These are phyloP conservation scores for Fusarium sublunatum DNA, from an alignment of 2,329 filamentous ascomycete species.

Conservation along the genomic window DNA sequence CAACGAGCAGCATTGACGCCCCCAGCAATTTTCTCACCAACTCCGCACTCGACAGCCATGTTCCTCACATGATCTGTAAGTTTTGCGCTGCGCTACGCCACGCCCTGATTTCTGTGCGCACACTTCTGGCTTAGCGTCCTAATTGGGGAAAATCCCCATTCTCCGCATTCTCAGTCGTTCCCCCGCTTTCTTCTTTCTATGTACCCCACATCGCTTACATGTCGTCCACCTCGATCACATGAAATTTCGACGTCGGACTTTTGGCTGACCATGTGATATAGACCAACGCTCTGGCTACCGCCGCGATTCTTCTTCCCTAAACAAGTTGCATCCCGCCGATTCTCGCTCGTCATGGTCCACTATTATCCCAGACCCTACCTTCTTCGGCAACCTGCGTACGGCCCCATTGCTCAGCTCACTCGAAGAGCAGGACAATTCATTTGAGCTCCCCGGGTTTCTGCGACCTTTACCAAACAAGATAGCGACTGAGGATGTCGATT, in stretches of 20 bases:
- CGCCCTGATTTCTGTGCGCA: constrained; percentile 38
- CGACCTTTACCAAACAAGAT: constrained; percentile 82
- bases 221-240: constrained; percentile 37
- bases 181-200: constrained; percentile 33
- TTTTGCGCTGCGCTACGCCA: constrained; percentile 33
- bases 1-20: constrained; percentile 48
- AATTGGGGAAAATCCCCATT: constrained; percentile 44
- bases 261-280: constrained; percentile 52
- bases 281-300: constrained; percentile 55
- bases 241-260: constrained; percentile 29
- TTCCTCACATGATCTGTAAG: constrained; percentile 63
- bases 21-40: constrained; percentile 43
- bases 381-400: constrained; percentile 55
- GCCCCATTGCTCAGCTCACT: constrained; percentile 60
- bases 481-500: constrained; percentile 82
- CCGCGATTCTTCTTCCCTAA: constrained; percentile 48
- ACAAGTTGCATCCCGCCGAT: constrained; percentile 46
- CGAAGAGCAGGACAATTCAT: constrained; percentile 57
- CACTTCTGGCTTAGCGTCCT: constrained; percentile 2
- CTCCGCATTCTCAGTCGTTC: constrained; percentile 46
- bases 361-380: constrained; percentile 49
- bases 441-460: constrained; percentile 75
- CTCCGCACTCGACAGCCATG: constrained; percentile 55
- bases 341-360: constrained; percentile 48
- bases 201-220: constrained; percentile 41